These are phyloP conservation scores for Penicillium antarcticum DNA, from an alignment of 495 filamentous ascomycete genomes.

Conservation along the genomic window DNA sequence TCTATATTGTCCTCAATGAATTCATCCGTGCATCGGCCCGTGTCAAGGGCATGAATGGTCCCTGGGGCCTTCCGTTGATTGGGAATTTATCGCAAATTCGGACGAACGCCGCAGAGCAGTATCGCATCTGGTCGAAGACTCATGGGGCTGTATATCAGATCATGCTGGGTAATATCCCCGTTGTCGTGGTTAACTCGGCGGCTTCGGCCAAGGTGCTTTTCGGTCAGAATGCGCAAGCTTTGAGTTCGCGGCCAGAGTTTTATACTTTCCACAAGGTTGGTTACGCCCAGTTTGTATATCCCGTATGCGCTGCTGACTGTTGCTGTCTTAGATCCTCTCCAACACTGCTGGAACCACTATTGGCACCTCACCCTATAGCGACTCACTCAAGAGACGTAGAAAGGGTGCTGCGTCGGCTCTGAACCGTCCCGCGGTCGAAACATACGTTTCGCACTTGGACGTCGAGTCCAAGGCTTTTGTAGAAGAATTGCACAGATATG, in stretches of 20 bases:
- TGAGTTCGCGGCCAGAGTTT: conserved; percentile 57
- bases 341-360: conserved; percentile 65
- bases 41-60: conserved; percentile 51
- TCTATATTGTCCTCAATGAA: conserved; percentile 53
- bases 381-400: conserved; percentile 58
- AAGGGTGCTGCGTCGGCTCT: conserved; percentile 63
- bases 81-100: conserved; percentile 62
- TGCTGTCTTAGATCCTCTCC: conserved; percentile 48
- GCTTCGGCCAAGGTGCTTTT: conserved; percentile 56
- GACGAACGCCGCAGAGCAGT: conserved; percentile 57
- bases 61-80: conserved; percentile 54
- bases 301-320: not conserved
- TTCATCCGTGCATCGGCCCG: conserved; percentile 46
- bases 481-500: conserved; percentile 54
- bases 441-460: conserved; percentile 59
- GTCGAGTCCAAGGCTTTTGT: conserved; percentile 59
- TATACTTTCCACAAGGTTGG: conserved; percentile 65
- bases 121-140: conserved; percentile 54
- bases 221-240: conserved; percentile 54
- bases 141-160: conserved; percentile 64
- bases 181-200: conserved; percentile 60
- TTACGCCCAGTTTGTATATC: not conserved
- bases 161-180: conserved; percentile 57
- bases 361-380: conserved; percentile 60
- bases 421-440: conserved; percentile 58